Percentiles rank a stretch among this genome's conserved stretches.
Evolutionary conservation across 768 basidiomycete genomes (phyloP).

Genomic region (Termitomyces sp.): DNA sequence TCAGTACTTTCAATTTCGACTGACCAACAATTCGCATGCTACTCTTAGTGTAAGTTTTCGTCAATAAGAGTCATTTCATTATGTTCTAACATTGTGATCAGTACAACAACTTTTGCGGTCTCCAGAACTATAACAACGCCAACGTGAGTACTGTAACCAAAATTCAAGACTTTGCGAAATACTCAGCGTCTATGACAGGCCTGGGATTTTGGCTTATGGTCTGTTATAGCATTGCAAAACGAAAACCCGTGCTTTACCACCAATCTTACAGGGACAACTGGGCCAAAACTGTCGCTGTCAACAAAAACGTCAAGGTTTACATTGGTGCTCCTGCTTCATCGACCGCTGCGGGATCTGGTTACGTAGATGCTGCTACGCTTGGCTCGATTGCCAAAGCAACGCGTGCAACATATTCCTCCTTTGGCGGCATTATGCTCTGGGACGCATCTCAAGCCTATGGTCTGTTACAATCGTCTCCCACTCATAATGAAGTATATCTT

Average conservation of each 20-base stretch:
- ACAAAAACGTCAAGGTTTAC: constrained; percentile 51
- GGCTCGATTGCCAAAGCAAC: constrained; percentile 37
- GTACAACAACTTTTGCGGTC: constrained; percentile 25
- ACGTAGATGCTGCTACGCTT: constrained; percentile 41
- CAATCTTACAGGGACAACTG: constrained; percentile 42
- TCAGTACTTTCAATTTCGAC: not conserved
- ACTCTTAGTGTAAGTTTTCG: constrained; percentile 9
- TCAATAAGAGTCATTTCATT: not conserved
- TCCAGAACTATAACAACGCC: constrained; percentile 38
- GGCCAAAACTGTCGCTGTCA: constrained; percentile 52
- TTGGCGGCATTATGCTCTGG: constrained; percentile 52
- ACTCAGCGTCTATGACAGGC: constrained; percentile 20
- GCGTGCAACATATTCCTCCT: constrained; percentile 45
- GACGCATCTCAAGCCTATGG: constrained; percentile 40
- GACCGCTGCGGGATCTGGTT: constrained; percentile 52
- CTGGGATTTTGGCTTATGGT: constrained; percentile 51
- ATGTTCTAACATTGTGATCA: not conserved
- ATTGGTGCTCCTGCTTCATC: constrained; percentile 54
- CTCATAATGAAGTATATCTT: not conserved
- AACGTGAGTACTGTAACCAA: constrained; percentile 27
- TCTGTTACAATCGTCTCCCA: constrained; percentile 17
- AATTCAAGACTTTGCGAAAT: not conserved
- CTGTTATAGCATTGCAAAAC: not conserved
- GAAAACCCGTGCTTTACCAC: not conserved
- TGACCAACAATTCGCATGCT: not conserved